Percentiles rank a stretch among this genome's conserved stretches.
phyloP scores from a whole-genome alignment of 2,329 filamentous ascomycete species.

The Alternaria conjuncta region DNA sequence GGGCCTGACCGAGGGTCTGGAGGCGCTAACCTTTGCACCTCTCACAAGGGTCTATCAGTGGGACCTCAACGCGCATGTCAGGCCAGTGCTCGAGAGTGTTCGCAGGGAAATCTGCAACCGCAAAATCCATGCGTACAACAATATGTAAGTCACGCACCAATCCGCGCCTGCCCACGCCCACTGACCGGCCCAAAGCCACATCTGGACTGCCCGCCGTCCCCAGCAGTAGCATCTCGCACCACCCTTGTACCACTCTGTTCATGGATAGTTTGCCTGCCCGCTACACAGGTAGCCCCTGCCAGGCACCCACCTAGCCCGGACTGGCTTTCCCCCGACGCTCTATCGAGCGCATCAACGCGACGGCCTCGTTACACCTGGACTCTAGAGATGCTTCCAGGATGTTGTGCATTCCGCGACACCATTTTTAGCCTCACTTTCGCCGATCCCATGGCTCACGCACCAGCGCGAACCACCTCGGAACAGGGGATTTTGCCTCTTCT shows the following conservation, averaged over 20 bases:
- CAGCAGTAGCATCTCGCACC: slow-evolving; percentile 41
- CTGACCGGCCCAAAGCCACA: slow-evolving; percentile 50
- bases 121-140: slow-evolving; percentile 74
- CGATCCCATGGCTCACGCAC: background rate
- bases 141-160: slow-evolving; percentile 66
- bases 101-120: slow-evolving; percentile 72
- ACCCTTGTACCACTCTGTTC: slow-evolving; percentile 21
- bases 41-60: slow-evolving; percentile 70
- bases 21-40: slow-evolving; percentile 75
- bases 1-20: slow-evolving; percentile 73
- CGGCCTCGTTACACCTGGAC: slow-evolving; percentile 10
- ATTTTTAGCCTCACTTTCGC: slow-evolving; percentile 1
- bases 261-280: slow-evolving; percentile 16
- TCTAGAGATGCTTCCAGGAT: background rate
- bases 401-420: slow-evolving; percentile 9
- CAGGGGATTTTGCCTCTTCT: background rate
- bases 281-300: slow-evolving; percentile 12
- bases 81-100: slow-evolving; percentile 66
- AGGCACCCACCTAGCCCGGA: slow-evolving; percentile 9
- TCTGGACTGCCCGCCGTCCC: slow-evolving; percentile 56
- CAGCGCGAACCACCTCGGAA: background rate
- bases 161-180: background rate
- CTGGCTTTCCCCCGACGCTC: background rate
- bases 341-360: slow-evolving; percentile 5
- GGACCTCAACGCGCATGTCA: slow-evolving; percentile 65